These are phyloP conservation scores for Trametes polyzona DNA, from an alignment of 1,284 basidiomycete species.

Conservation along the genomic window DNA sequence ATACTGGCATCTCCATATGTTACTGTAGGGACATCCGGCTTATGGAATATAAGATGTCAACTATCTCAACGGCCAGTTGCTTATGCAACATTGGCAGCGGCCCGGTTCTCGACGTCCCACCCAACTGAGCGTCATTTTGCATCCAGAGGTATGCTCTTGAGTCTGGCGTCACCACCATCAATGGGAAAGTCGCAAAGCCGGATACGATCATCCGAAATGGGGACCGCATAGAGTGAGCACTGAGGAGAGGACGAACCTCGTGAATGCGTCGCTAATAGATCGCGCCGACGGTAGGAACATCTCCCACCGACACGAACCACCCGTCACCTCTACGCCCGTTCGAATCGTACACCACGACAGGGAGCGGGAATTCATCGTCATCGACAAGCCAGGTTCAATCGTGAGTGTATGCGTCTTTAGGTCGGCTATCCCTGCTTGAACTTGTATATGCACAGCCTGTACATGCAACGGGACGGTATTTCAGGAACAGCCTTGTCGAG, in stretches of 20 bases:
- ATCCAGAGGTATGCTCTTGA: conserved; percentile 85
- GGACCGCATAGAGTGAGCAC: conserved; percentile 85
- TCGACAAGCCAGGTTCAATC: conserved; percentile 94
- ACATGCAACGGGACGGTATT: conserved; percentile 88
- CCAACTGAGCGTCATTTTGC: not conserved
- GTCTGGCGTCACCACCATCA: conserved; percentile 94
- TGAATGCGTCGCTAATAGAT: not conserved
- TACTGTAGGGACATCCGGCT: no score
- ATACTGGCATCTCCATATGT: not conserved
- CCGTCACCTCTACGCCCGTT: conserved; percentile 87
- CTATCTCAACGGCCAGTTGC: not conserved
- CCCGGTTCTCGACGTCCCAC: not conserved
- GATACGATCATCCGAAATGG: conserved; percentile 85
- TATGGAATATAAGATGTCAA: not conserved
- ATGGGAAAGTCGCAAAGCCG: conserved; percentile 81
- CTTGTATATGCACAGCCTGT: conserved; percentile 64
- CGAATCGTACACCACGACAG: conserved; percentile 80
- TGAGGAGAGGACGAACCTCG: not conserved
- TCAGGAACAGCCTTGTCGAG: conserved; percentile 86
- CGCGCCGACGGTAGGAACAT: conserved; percentile 87
- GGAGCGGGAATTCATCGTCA: conserved; percentile 84
- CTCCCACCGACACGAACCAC: conserved; percentile 96
- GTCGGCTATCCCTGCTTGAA: not conserved
- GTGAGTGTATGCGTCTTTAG: conserved; percentile 50
- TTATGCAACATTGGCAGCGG: conserved; percentile 3